phyloP scores from a whole-genome alignment of 164 flowering plant species.

The Chimonanthus salicifolius region DNA sequence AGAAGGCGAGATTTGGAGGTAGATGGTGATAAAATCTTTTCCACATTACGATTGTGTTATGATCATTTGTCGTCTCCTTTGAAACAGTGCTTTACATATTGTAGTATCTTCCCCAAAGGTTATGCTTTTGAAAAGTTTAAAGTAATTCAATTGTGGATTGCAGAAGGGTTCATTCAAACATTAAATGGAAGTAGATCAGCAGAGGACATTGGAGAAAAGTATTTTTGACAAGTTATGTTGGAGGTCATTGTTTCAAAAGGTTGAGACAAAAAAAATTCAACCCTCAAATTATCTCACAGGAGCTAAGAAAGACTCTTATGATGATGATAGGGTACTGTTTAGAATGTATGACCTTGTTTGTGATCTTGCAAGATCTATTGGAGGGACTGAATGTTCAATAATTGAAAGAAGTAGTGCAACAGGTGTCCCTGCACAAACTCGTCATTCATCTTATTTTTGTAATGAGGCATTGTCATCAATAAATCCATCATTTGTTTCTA shows the following conservation, averaged over 20 bases:
- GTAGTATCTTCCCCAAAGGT: constrained; percentile 14
- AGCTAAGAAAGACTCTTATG: not conserved
- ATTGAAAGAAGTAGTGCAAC: not conserved
- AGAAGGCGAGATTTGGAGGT: not conserved
- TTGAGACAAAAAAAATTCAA: no score
- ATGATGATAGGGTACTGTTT: not conserved
- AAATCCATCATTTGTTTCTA: no score
- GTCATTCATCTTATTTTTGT: no score
- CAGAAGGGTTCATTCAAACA: not conserved
- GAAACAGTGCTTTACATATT: constrained; percentile 15
- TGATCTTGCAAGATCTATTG: constrained; percentile 1
- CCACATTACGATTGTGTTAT: not conserved
- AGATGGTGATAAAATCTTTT: not conserved
- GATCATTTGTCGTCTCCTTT: constrained; percentile 7
- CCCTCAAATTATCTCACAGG: no score
- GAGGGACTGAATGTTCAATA: not conserved
- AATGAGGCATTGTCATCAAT: no score
- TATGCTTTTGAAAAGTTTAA: not conserved
- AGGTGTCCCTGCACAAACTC: not conserved
- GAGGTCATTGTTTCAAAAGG: not conserved
- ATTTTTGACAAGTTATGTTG: not conserved
- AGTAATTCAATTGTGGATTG: constrained; percentile 15
- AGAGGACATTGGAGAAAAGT: not conserved
- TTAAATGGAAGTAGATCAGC: not conserved
- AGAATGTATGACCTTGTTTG: constrained; percentile 4